These are phyloP conservation scores for Neonectria magnoliae DNA, from an alignment of 2,329 filamentous ascomycete genomes.

Conservation along the genomic window DNA sequence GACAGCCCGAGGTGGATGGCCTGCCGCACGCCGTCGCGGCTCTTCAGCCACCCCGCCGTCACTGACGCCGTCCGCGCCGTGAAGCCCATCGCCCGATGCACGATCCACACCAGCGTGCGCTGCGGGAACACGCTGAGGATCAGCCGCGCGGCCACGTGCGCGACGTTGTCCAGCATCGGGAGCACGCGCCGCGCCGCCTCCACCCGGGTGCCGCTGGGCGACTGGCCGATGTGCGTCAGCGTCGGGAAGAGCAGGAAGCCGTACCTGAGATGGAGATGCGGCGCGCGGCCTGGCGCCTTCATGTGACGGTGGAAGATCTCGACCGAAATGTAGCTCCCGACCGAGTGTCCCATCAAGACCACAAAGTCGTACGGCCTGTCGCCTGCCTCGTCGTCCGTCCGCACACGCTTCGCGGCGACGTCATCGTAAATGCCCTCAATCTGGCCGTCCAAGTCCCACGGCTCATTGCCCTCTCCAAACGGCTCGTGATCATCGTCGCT, in stretches of 20 bases:
- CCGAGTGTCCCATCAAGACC: conserved; percentile 77
- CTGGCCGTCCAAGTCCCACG: conserved; percentile 64
- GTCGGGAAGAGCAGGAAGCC: conserved; percentile 79
- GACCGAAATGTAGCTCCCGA: conserved; percentile 77
- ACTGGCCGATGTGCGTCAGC: conserved; percentile 74
- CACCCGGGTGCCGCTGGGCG: conserved; percentile 64
- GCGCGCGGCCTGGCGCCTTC: conserved; percentile 46
- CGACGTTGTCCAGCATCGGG: conserved; percentile 53
- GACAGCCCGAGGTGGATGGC: conserved; percentile 67
- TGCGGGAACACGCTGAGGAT: conserved; percentile 56
- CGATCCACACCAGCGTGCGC: conserved; percentile 53
- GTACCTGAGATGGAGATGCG: conserved; percentile 55
- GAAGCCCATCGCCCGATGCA: conserved; percentile 58
- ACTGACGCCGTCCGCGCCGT: conserved; percentile 58
- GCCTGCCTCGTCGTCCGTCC: conserved; percentile 41
- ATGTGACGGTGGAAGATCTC: conserved; percentile 71
- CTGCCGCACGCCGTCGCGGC: conserved; percentile 68
- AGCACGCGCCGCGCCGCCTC: conserved; percentile 50
- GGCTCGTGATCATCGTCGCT: conserved; percentile 61
- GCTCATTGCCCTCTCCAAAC: conserved; percentile 54
- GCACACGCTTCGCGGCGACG: conserved; percentile 46
- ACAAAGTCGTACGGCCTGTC: conserved; percentile 62
- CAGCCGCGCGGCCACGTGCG: conserved; percentile 53
- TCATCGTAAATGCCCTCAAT: conserved; percentile 56
- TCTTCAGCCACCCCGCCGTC: conserved; percentile 65